These are phyloP conservation scores for Cryptococcus hybrid DNA, from an alignment of 1,284 basidiomycete genomes.

Conservation along the genomic window DNA sequence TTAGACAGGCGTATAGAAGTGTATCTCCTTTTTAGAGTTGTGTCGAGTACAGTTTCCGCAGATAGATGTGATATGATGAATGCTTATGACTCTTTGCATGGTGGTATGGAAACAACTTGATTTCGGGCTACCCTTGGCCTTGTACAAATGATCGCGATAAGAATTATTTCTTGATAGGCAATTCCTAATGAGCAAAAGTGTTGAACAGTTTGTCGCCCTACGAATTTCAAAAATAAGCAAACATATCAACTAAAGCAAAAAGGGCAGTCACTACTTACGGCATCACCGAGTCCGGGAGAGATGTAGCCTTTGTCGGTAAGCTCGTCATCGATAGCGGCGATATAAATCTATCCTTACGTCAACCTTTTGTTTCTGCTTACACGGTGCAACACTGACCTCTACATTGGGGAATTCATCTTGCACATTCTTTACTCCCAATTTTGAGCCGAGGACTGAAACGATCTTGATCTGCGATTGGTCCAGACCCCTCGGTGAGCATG, in stretches of 20 bases:
- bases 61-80: no score
- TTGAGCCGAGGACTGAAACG: conserved; percentile 75
- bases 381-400: conserved; percentile 56
- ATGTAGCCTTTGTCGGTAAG: conserved; percentile 74
- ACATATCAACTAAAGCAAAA: neutral
- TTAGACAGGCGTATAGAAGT: neutral
- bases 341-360: conserved; percentile 64
- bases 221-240: neutral
- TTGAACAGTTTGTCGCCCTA: conserved; percentile 2
- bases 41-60: no score
- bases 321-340: conserved; percentile 71
- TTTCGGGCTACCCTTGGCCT: no score
- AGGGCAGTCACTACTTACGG: conserved; percentile 55
- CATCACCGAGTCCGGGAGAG: conserved; percentile 82
- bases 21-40: no score
- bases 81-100: no score
- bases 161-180: neutral
- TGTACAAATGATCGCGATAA: no score
- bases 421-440: conserved; percentile 69
- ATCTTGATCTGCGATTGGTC: conserved; percentile 67
- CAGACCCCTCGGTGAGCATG: conserved; percentile 85
- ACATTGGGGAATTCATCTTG: conserved; percentile 68
- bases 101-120: no score
- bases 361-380: conserved; percentile 11
- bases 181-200: neutral